Evolutionary conservation across 1,284 basidiomycete genomes (phyloP), one percentile per base, ranked within the genome.

Genomic region (Taiwanofungus camphoratus): DNA sequence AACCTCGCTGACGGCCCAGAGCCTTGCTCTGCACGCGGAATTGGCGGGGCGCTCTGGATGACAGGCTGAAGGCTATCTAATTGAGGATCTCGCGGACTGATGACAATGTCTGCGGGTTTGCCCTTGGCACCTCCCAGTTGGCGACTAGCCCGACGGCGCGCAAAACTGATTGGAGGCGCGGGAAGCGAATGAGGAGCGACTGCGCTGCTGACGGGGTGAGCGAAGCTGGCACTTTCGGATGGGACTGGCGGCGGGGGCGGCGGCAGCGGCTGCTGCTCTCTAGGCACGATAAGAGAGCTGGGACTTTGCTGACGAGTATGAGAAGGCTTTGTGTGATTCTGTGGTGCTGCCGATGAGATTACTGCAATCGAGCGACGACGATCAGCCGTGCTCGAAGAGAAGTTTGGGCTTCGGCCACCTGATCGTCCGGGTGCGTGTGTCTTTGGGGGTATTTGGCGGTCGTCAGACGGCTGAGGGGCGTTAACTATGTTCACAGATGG

Each of bases 31-130:
- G 71, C 71, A 35, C 74, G 73, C 1, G 76, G 74, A 27, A 82
- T 64, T 0, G 84, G 79, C 2, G 84, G 84, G 0, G 84, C 84
- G 53, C 82, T 86, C 58, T 87, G 83, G 33, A 87, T 82, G 21
- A 45, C 49, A 18, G 81, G 83, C 39, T 74, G 74, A 24, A 81
- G 63, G 43, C 76, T 71, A 52, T 79, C 74, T 5, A 74, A 70
- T 31, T 74, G 72, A 0, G 69, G 57, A 45, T 79, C 79, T 37
- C 79, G 66, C 5, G 84, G 83, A 52, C 76, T 82, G 65, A 87
- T 86, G 50, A 85, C 57, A 46, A 87, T 81, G 57, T 87, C 85
- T 2, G 85, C 84, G 0, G 84, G 84, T 59, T 86, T 87, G 62
- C 69, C 80, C 63, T 77, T 82, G 21, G 65, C 68, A 13, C 65